Percentiles rank a stretch among this genome's conserved stretches.
Evolutionary conservation across 208 protist species (phyloP).

Genomic region (Crithidia mellificae): DNA sequence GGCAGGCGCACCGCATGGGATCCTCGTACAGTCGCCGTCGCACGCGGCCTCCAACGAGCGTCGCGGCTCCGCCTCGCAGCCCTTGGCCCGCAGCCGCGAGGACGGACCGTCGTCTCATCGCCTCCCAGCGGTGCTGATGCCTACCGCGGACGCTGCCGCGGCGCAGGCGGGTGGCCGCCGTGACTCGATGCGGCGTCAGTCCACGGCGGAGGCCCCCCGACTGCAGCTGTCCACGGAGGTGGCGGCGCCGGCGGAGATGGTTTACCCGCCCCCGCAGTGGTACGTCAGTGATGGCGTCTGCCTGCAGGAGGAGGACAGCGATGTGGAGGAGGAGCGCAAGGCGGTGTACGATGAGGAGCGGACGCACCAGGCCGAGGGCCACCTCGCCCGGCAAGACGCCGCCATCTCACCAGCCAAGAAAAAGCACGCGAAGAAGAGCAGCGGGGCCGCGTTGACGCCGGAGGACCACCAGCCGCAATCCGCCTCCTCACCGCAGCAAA

Average conservation of each 20-base stretch:
- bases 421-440: constrained; percentile 18
- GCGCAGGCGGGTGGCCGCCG: not conserved
- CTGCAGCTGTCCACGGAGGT: not conserved
- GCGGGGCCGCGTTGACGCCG: no score
- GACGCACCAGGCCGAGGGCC: no score
- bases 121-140: not conserved
- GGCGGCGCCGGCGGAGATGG: constrained; percentile 26
- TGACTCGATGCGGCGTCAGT: not conserved
- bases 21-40: not conserved
- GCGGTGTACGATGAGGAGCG: constrained; percentile 47
- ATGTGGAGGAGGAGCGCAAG: constrained; percentile 51
- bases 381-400: no score
- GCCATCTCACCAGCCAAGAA: no score
- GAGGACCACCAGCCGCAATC: no score
- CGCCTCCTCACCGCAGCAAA: no score
- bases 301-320: constrained; percentile 47
- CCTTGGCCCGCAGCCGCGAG: not conserved
- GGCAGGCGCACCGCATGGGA: not conserved
- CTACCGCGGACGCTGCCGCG: not conserved
- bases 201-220: not conserved
- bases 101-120: not conserved
- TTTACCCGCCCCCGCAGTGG: constrained; percentile 21
- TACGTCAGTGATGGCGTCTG: constrained; percentile 9
- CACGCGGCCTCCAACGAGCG: not conserved
- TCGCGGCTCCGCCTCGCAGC: not conserved